Evolutionary conservation across 2,329 filamentous ascomycete genomes (phyloP), one percentile per base, ranked within the genome.

Genomic region (Arthrinium puccinioides): DNA sequence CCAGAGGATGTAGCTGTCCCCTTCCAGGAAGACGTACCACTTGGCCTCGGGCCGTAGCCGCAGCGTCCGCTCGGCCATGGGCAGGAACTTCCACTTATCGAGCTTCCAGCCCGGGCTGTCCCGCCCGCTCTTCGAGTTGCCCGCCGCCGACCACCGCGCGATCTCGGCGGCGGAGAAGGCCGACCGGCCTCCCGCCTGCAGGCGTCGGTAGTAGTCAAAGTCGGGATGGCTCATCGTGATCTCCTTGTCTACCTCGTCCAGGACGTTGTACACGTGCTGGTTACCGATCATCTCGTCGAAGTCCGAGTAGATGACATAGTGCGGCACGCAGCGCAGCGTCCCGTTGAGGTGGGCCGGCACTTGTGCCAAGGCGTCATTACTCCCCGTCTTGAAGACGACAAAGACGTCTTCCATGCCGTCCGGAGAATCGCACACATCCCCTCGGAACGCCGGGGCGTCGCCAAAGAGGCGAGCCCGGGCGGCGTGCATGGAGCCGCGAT

Each of bases 1-100:
- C 61, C 73, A 73, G 9, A 73, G 59, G 27, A 77, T 52, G 44
- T 74, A 78, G 0, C 73, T 77, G 48, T 79, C 75, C 0, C 71
- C 67, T 45, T 78, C 74, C 32, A 76, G 66, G 50, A 79, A 79
- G 38, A 76, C 58, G 42, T 67, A 79, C 74, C 74, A 79, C 38
- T 69, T 70, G 30, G 68, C 66, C 19, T 72, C 55, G 3, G 67
- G 66, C 25, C 56, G 48, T 35, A 59, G 48, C n/a, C 35, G 42
- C 27, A 52, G 40, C 6, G 70, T 63, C 46, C 69, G 64, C 46
- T 73, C 67, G 3, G 71, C 65, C 60, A 75, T 67, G 6, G 72
- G 72, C 15, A 76, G 54, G 44, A 73, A 70, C 50, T 76, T 76
- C 72, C 72, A 76, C 45, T 76, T 76, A 44, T 76, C 72, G 25